A percentile compares a stretch with the other conserved stretches of the same genome.
Evolutionary conservation across 129 eudicot species (phyloP).

Genomic region (Artemisia annua): DNA sequence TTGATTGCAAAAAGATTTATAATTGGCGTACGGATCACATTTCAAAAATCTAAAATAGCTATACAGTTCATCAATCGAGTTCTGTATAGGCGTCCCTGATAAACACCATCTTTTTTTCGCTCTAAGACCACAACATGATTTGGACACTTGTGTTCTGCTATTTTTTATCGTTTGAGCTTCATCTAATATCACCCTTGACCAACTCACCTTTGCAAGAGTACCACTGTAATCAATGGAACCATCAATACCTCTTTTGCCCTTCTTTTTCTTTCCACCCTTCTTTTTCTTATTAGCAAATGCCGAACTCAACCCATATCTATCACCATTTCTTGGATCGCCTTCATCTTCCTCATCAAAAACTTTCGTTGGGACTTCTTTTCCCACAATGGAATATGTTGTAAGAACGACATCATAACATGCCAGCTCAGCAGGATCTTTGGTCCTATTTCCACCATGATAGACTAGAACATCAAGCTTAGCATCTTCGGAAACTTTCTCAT

Average conservation of each 20-base stretch:
- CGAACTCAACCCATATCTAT: conserved; percentile 57
- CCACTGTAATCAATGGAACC: conserved; percentile 64
- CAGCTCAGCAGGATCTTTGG: conserved; percentile 68
- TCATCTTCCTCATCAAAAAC: conserved; percentile 77
- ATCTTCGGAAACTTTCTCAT: conserved; percentile 73
- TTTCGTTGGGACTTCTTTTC: conserved; percentile 86
- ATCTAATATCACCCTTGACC: conserved; percentile 88
- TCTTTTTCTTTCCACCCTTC: conserved; percentile 61
- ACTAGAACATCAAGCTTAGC: conserved; percentile 66
- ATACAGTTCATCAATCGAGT: conserved; percentile 80
- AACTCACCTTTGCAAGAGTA: conserved; percentile 76
- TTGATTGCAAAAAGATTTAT: conserved; percentile 51
- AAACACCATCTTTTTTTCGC: conserved; percentile 96
- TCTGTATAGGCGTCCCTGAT: conserved; percentile 97
- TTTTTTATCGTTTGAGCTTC: conserved; percentile 98
- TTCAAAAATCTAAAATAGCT: conserved; percentile 90
- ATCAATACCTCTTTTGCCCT: conserved; percentile 63
- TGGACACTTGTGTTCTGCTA: conserved; percentile 81
- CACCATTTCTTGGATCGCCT: conserved; percentile 56
- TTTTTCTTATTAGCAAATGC: conserved; percentile 52
- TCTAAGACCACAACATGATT: conserved; percentile 90
- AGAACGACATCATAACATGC: conserved; percentile 83
- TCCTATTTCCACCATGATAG: conserved; percentile 87
- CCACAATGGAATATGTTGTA: conserved; percentile 87
- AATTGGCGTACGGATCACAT: conserved; percentile 68